Conservation (phyloP, 495 filamentous ascomycete species). For the Jackrogersella multiformis region DNA sequence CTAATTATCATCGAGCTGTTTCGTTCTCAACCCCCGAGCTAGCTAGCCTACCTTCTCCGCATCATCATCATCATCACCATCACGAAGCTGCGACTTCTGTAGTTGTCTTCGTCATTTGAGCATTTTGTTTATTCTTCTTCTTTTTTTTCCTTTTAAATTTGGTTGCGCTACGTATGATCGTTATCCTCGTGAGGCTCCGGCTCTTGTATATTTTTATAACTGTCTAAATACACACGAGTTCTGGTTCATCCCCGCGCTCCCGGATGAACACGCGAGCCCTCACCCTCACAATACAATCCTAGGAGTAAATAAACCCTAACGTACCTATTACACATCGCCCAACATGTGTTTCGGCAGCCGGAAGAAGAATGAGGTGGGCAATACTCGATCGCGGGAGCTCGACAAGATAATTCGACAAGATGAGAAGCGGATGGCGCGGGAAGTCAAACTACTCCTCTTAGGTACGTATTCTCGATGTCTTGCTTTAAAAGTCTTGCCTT, state of each 20-base stretch:
- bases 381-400: constrained; percentile 69
- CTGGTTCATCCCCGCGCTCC: not conserved
- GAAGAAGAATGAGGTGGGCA: constrained; percentile 59
- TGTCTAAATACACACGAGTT: constrained; percentile 2
- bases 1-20: constrained; percentile 26
- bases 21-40: constrained; percentile 28
- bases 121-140: constrained; percentile 21
- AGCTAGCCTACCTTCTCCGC: constrained; percentile 12
- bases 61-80: too few species aligned
- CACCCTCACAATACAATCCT: constrained; percentile 4
- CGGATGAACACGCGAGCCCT: constrained; percentile 23
- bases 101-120: constrained; percentile 11
- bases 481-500: too few species aligned
- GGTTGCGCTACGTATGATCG: constrained; percentile 22
- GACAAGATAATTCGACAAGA: constrained; percentile 80
- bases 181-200: constrained; percentile 8
- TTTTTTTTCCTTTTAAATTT: not conserved
- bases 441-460: constrained; percentile 85
- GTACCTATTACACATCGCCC: constrained; percentile 17
- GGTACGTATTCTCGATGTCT: too few species aligned
- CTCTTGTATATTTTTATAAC: constrained; percentile 22
- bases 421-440: constrained; percentile 80
- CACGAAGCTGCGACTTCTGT: constrained; percentile 20
- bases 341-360: constrained; percentile 72
- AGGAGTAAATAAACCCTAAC: not conserved